Percentiles rank a stretch among this genome's conserved stretches.
Evolutionary conservation across 202 grass and related monocot genomes (phyloP).

Genomic region (Setaria italica): DNA sequence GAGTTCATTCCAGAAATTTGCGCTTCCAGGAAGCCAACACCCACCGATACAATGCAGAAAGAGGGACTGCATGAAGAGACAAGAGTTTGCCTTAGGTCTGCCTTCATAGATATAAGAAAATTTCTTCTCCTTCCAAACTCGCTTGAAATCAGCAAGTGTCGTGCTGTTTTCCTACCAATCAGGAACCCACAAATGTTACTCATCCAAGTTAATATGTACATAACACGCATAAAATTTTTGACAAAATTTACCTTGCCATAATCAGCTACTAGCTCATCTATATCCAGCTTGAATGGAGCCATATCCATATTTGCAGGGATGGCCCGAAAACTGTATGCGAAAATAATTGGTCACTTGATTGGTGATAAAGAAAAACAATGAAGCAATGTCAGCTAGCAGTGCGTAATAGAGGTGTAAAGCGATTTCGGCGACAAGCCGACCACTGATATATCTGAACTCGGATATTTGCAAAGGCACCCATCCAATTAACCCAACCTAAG

Average conservation of each 20-base stretch:
- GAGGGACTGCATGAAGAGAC: constrained; percentile 91
- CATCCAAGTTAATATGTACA: background rate
- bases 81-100: constrained; percentile 62
- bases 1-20: background rate
- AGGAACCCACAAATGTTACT: constrained; percentile 14
- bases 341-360: background rate
- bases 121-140: constrained; percentile 75
- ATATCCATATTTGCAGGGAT: background rate
- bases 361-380: background rate
- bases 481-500: too few relatives aligned
- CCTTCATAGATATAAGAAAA: constrained; percentile 92
- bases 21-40: constrained; percentile 10
- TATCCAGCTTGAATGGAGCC: constrained; percentile 40
- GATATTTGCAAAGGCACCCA: too few relatives aligned
- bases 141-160: constrained; percentile 66
- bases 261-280: constrained; percentile 75
- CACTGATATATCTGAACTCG: too few relatives aligned
- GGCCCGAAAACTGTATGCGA: background rate
- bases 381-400: background rate
- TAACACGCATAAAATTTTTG: background rate
- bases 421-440: too few relatives aligned
- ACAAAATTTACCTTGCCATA: constrained; percentile 57
- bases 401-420: background rate
- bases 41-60: constrained; percentile 77
- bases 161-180: constrained; percentile 59